phyloP scores from a whole-genome alignment of 495 filamentous ascomycete genomes.

The Penicillium diatomitis region DNA sequence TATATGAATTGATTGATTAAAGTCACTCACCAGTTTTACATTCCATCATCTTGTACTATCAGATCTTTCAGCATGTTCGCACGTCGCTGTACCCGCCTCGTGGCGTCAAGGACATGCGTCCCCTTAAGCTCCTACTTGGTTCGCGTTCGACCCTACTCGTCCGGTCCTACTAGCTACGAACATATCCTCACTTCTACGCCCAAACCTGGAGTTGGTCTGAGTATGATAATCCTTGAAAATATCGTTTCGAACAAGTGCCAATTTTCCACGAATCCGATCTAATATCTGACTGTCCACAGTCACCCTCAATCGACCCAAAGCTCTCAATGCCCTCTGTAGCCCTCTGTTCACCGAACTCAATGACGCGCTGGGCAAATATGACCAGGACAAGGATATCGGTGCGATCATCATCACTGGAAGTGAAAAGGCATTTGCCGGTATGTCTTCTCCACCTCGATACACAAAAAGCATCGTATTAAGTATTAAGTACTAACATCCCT shows the following conservation, averaged over 20 bases:
- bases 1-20: too few species aligned
- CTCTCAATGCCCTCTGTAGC: slow-evolving; percentile 82
- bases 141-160: slow-evolving; percentile 48
- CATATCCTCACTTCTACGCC: slow-evolving; percentile 72
- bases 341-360: slow-evolving; percentile 89
- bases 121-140: slow-evolving; percentile 38
- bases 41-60: too few species aligned
- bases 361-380: slow-evolving; percentile 62
- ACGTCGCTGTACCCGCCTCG: slow-evolving; percentile 47
- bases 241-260: not conserved
- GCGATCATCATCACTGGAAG: slow-evolving; percentile 83
- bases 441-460: not conserved
- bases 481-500: not conserved
- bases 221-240: slow-evolving; percentile 38
- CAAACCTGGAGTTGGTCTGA: slow-evolving; percentile 79
- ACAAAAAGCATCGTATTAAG: not conserved
- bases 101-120: slow-evolving; percentile 45
- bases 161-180: slow-evolving; percentile 54
- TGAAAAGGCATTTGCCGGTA: slow-evolving; percentile 76
- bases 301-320: slow-evolving; percentile 90
- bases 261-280: too few species aligned
- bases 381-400: slow-evolving; percentile 57
- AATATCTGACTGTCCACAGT: slow-evolving; percentile 40
- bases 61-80: slow-evolving; percentile 41
- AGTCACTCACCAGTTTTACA: too few species aligned